Evolutionary conservation across 352 stramenopile species (phyloP), one percentile per base, ranked within the genome.

Genomic region (Phytopythium kandeliae): DNA sequence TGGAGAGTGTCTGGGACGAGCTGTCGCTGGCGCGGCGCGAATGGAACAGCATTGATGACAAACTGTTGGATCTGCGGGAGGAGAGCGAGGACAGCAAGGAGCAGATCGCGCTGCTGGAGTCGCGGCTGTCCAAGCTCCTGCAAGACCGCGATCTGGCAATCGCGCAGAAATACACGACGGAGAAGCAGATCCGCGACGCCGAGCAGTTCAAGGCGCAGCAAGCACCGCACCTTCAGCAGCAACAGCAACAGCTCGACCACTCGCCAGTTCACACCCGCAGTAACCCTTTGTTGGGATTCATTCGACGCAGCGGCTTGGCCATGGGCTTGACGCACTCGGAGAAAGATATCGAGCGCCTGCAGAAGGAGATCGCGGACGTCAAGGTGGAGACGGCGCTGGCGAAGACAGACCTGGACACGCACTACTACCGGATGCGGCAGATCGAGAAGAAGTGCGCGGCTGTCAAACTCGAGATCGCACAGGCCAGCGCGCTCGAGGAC

Each of bases 141-240:
- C 74, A 87, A 45, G 75, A 89, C 46, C 74, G 78, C 22, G 78
- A 87, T 48, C 52, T 86, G 34, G 75, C 74, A 26, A 89, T 89
- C 26, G 74, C 74, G 6, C 74, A 89, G 44, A 81, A 71, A 25
- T 89, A 86, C 54, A 86, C 75, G 9, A 85, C 69, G 1, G 65
- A 87, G 48, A 73, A 82, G 54, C 66, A 86, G 49, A 86, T 87
- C 43, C 60, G 65, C 35, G 75, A 89, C 22, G 63, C 74, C 10
- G 75, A 86, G 47, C 58, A 59, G 17, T 86, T 78, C 53, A 86
- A 85, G 33, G 38, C 58, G 26, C 62, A 62, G 33, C 15, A 31
- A 16, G 60, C 67, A 30, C 55, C 48, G 31, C 42, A 61, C 24
- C 21, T n/a, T 16, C 35, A 42, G 48, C 51, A 21, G 30, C 49